These are phyloP conservation scores for Alliaria petiolata DNA, from an alignment of 345 rosid genomes.

Conservation along the genomic window DNA sequence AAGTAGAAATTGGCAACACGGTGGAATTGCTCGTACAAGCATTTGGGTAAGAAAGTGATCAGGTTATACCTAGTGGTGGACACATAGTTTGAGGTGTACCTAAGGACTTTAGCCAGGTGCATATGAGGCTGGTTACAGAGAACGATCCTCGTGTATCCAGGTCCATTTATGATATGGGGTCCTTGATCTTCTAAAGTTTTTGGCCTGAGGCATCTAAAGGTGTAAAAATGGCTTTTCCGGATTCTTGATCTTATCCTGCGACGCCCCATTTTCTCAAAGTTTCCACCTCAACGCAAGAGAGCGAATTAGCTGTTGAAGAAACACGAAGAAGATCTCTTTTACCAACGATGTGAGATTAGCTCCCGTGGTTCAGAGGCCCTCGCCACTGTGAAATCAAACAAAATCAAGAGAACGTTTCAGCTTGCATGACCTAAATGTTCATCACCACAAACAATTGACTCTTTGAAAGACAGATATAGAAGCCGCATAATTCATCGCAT, in stretches of 20 bases:
- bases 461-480: no score
- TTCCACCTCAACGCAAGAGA: background rate
- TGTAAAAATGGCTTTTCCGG: slow-evolving; percentile 67
- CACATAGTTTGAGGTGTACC: slow-evolving; percentile 48
- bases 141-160: slow-evolving; percentile 28
- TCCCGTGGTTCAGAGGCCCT: slow-evolving; percentile 12
- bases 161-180: slow-evolving; percentile 26
- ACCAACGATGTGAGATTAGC: background rate
- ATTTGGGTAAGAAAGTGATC: slow-evolving; percentile 58
- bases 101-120: slow-evolving; percentile 43
- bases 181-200: slow-evolving; percentile 28
- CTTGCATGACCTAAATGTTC: background rate
- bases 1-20: slow-evolving; percentile 76
- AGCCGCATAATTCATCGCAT: background rate
- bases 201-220: slow-evolving; percentile 43
- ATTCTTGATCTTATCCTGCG: slow-evolving; percentile 72
- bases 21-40: slow-evolving; percentile 75
- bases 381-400: slow-evolving; percentile 18
- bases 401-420: background rate
- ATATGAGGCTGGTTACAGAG: slow-evolving; percentile 49
- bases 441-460: background rate
- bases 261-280: slow-evolving; percentile 45
- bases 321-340: slow-evolving; percentile 1
- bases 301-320: background rate
- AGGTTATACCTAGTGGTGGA: slow-evolving; percentile 66